Percentiles rank a stretch among this genome's conserved stretches.
Evolutionary conservation across 805 yeast genomes (phyloP).

Genomic region (Yarrowia sp.): DNA sequence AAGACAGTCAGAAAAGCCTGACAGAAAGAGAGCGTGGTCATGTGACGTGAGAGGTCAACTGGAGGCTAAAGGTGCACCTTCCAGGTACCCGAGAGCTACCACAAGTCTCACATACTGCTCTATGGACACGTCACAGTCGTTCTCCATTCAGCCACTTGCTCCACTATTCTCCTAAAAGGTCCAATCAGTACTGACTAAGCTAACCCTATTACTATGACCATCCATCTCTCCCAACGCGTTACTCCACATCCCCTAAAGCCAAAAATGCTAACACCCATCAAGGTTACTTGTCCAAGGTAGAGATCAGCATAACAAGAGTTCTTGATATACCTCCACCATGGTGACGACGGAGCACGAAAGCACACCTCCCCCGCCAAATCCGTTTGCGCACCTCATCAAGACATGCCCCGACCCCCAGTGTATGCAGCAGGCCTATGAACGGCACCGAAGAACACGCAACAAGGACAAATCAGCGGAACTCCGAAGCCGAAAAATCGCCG

Average conservation of each 20-base stretch:
- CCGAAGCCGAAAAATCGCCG: background rate
- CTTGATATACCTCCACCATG: background rate
- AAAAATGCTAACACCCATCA: background rate
- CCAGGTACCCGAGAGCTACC: too few species aligned
- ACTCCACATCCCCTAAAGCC: background rate
- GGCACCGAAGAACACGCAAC: conserved; percentile 20
- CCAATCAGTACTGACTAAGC: too few species aligned
- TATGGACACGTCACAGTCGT: too few species aligned
- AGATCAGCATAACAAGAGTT: background rate
- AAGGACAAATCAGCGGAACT: conserved; percentile 4
- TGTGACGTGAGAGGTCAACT: background rate
- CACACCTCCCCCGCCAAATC: background rate
- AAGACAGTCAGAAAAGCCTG: background rate
- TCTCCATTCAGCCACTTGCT: too few species aligned
- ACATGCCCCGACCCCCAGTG: conserved; percentile 4
- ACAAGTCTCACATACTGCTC: too few species aligned
- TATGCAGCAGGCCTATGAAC: conserved; percentile 23
- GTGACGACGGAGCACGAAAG: conserved; percentile 18
- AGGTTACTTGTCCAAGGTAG: background rate
- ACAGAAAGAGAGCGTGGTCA: background rate
- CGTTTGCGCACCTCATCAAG: background rate
- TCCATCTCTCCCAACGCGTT: background rate
- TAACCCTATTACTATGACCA: background rate
- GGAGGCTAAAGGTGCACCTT: too few species aligned
- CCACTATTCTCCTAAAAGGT: too few species aligned